Evolutionary conservation across 2,329 filamentous ascomycete genomes (phyloP).

Genomic region (Colletotrichum sp.): DNA sequence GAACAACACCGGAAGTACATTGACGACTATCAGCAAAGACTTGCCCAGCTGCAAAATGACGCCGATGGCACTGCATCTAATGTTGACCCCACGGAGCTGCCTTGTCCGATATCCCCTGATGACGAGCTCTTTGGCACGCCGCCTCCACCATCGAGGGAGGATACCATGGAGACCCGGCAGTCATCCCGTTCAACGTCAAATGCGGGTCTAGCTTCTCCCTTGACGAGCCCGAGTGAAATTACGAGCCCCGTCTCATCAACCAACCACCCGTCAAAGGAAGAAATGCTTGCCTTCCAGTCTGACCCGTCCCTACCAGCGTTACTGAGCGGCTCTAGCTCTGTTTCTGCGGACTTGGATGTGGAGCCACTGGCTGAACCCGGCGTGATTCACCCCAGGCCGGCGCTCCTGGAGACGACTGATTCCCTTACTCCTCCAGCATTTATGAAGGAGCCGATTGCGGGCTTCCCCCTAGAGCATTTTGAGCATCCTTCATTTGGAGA

Average conservation of each 20-base stretch:
- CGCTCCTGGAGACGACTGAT: slow-evolving; percentile 57
- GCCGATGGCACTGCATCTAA: slow-evolving; percentile 5
- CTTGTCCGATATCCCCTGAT: slow-evolving; percentile 53
- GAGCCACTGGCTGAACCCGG: slow-evolving; percentile 61
- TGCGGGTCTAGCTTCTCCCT: slow-evolving; percentile 51
- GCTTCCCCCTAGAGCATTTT: slow-evolving; percentile 50
- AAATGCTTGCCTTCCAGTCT: slow-evolving; percentile 61
- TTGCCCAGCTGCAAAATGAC: slow-evolving; percentile 27
- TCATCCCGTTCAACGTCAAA: slow-evolving; percentile 60
- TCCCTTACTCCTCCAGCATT: slow-evolving; percentile 59
- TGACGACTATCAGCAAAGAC: slow-evolving; percentile 36
- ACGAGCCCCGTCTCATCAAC: slow-evolving; percentile 51
- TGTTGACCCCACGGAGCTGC: slow-evolving; percentile 32
- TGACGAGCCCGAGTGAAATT: slow-evolving; percentile 61
- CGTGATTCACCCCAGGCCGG: slow-evolving; percentile 43
- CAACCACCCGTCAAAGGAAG: slow-evolving; percentile 45
- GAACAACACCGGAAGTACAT: slow-evolving; percentile 34
- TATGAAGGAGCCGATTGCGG: slow-evolving; percentile 48
- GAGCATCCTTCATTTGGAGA: slow-evolving; percentile 25
- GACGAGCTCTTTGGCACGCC: slow-evolving; percentile 36
- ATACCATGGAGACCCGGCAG: slow-evolving; percentile 48
- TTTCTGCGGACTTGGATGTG: slow-evolving; percentile 66
- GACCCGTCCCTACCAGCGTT: slow-evolving; percentile 69
- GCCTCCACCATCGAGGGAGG: slow-evolving; percentile 39
- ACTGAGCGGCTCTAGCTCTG: slow-evolving; percentile 67